Conservation (phyloP, 2,329 filamentous ascomycete genomes). For the Hymenoscyphus repandus region DNA sequence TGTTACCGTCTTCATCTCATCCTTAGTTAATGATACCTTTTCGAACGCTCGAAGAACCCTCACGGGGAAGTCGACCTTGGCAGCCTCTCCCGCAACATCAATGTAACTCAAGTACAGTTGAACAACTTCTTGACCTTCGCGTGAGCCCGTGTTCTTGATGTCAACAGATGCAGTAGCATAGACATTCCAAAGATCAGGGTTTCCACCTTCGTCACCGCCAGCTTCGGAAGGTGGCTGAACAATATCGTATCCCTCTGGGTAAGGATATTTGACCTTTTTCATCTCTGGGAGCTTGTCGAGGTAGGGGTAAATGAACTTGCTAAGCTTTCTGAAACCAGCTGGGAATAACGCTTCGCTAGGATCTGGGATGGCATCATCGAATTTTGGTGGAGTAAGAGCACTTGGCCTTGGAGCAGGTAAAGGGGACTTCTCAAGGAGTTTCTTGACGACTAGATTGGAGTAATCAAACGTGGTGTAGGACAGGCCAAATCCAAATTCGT, state of each 20-base stretch:
- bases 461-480: conserved; percentile 61
- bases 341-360: conserved; percentile 51
- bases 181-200: conserved; percentile 49
- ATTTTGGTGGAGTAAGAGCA: conserved; percentile 40
- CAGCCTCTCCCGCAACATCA: conserved; percentile 19
- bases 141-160: conserved; percentile 53
- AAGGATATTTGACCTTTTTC: conserved; percentile 36
- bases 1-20: conserved; percentile 45
- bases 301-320: conserved; percentile 65
- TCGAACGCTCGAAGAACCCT: conserved; percentile 68
- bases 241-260: conserved; percentile 42
- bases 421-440: conserved; percentile 34
- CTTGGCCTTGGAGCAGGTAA: conserved; percentile 33
- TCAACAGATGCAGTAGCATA: conserved; percentile 49
- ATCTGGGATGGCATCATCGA: conserved; percentile 45
- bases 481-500: conserved; percentile 81
- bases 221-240: conserved; percentile 47
- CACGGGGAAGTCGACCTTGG: conserved; percentile 53
- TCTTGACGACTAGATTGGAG: conserved; percentile 39
- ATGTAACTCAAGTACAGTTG: conserved; percentile 49
- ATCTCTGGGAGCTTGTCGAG: conserved; percentile 30
- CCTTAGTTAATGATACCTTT: conserved; percentile 55
- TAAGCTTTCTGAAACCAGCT: conserved; percentile 46
- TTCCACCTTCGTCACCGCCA: conserved; percentile 57
- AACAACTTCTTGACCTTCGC: conserved; percentile 47